A percentile compares a stretch with the other conserved stretches of the same genome.
Conservation (phyloP, 176 grass and related monocot genomes). For the Carex parvula region DNA sequence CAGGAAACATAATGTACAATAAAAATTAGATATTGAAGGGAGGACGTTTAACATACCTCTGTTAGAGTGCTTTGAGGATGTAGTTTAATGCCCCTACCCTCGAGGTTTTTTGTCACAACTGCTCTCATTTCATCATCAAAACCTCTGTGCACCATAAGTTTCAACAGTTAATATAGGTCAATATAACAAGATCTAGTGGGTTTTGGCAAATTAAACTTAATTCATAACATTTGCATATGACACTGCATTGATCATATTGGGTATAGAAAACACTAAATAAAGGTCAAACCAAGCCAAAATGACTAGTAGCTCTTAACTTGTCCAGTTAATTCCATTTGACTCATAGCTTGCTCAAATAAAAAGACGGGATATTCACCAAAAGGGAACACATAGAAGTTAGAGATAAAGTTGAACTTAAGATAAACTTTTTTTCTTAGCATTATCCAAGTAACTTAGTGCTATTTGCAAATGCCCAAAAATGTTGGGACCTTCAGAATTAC, state of each 20-base stretch:
- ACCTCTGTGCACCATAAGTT: constrained; percentile 40
- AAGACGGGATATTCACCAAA: neutral
- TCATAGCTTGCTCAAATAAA: neutral
- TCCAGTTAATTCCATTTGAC: neutral
- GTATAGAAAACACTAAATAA: neutral
- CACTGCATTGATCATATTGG: neutral
- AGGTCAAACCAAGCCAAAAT: neutral
- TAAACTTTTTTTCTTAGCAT: neutral
- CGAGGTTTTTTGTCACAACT: constrained; percentile 86
- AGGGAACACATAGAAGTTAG: neutral
- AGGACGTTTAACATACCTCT: constrained; percentile 40
- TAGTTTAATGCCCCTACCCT: constrained; percentile 77
- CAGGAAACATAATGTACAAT: neutral
- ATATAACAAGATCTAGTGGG: neutral
- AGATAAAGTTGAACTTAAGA: neutral
- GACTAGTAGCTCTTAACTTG: neutral
- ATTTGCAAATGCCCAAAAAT: neutral
- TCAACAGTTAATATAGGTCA: neutral
- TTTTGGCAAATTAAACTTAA: neutral
- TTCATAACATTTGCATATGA: neutral
- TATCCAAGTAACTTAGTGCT: neutral
- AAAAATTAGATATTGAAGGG: neutral
- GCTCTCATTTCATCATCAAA: constrained; percentile 96
- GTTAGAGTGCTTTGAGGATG: constrained; percentile 66
- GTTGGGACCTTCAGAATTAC: neutral